These are phyloP conservation scores for Castanea sativa DNA, from an alignment of 306 rosid species.

Conservation along the genomic window DNA sequence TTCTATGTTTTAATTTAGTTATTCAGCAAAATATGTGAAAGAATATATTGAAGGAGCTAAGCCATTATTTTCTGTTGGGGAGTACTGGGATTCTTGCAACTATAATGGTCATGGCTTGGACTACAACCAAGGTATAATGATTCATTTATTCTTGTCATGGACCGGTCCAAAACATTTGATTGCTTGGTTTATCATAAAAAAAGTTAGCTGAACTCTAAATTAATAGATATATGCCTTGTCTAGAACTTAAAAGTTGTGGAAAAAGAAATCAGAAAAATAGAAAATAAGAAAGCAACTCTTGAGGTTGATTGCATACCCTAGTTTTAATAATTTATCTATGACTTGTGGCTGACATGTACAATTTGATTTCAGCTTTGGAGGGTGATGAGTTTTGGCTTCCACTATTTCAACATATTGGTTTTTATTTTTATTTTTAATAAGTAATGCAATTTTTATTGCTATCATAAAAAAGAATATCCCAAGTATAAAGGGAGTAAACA, in stretches of 20 bases:
- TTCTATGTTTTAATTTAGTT: constrained; percentile 36
- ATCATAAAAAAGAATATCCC: no score
- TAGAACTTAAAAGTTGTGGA: neutral
- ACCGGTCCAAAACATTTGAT: neutral
- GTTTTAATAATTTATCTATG: neutral
- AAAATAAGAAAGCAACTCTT: neutral
- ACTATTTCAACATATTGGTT: neutral
- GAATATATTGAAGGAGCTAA: constrained; percentile 85
- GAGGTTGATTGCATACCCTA: neutral
- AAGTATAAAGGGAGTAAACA: no score
- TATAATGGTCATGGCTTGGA: constrained; percentile 64
- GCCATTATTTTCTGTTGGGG: constrained; percentile 83
- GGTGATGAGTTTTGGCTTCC: neutral
- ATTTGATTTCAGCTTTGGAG: neutral
- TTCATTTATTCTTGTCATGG: neutral
- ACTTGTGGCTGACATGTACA: neutral
- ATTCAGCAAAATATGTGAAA: constrained; percentile 75
- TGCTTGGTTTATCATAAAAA: neutral
- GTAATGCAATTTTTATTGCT: no score
- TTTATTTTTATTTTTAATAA: no score
- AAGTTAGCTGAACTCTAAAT: neutral
- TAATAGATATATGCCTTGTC: neutral
- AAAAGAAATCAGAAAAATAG: neutral
- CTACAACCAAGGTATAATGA: constrained; percentile 73
- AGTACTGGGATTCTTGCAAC: constrained; percentile 89